Percentiles rank a stretch among this genome's conserved stretches.
Conservation (phyloP, 2,329 filamentous ascomycete genomes). For the Ramularia collo-cygni region DNA sequence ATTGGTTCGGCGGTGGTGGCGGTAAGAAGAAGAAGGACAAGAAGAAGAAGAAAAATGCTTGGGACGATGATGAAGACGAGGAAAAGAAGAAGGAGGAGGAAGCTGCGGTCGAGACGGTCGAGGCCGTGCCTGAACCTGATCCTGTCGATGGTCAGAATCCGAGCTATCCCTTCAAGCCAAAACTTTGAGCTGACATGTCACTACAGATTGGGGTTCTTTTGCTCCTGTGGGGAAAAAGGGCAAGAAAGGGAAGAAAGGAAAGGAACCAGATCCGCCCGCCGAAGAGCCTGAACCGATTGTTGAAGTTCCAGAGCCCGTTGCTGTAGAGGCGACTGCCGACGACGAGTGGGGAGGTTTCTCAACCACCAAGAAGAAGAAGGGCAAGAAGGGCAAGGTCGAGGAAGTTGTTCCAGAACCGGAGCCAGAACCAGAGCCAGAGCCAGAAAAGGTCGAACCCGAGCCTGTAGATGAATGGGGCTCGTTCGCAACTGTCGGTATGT, state of each 20-base stretch:
- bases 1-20: slow-evolving; percentile 25
- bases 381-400: slow-evolving; percentile 12
- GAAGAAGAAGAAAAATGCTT: slow-evolving; percentile 35
- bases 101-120: slow-evolving; percentile 29
- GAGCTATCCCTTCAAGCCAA: too few relatives aligned
- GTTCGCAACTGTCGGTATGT: slow-evolving; percentile 12
- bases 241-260: slow-evolving; percentile 19
- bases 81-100: slow-evolving; percentile 33
- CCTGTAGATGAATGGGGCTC: slow-evolving; percentile 27
- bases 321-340: slow-evolving; percentile 15
- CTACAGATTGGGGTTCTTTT: slow-evolving; percentile 33
- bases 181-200: not conserved
- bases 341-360: slow-evolving; percentile 23
- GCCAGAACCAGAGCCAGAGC: slow-evolving; percentile 13
- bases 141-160: slow-evolving; percentile 21
- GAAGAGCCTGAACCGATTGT: not conserved
- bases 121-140: slow-evolving; percentile 23
- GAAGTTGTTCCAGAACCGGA: slow-evolving; percentile 17
- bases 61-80: slow-evolving; percentile 31
- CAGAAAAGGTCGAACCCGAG: slow-evolving; percentile 4
- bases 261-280: not conserved
- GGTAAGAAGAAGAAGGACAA: slow-evolving; percentile 34
- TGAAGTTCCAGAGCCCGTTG: slow-evolving; percentile 6
- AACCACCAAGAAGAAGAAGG: slow-evolving; percentile 32
- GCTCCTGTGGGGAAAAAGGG: slow-evolving; percentile 32